phyloP scores from a whole-genome alignment of 495 filamentous ascomycete species.

The Xylaria acuta region DNA sequence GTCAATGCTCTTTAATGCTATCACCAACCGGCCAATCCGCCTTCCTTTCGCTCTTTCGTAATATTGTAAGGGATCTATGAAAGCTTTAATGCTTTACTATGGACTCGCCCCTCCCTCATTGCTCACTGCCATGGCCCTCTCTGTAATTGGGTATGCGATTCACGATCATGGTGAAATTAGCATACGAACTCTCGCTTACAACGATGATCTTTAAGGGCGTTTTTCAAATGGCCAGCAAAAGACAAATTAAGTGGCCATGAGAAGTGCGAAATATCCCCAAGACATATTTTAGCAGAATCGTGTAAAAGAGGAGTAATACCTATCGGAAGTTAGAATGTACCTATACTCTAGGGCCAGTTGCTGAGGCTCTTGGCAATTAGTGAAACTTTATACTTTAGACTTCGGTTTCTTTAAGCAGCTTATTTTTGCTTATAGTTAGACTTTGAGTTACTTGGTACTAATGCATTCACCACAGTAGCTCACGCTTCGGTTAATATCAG shows the following conservation, averaged over 20 bases:
- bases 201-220: neutral
- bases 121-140: neutral
- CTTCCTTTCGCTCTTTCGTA: neutral
- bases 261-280: neutral
- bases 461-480: neutral
- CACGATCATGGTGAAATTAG: neutral
- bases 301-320: too few relatives aligned
- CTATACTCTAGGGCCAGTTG: neutral
- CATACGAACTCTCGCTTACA: neutral
- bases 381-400: neutral
- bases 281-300: neutral
- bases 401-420: neutral
- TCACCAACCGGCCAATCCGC: neutral
- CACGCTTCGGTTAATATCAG: neutral
- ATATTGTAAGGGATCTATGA: neutral
- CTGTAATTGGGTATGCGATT: neutral
- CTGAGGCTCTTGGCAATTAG: neutral
- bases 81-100: neutral
- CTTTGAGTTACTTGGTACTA: neutral
- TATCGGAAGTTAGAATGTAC: too few relatives aligned
- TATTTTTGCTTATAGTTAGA: neutral
- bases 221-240: too few relatives aligned
- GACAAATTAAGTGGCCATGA: neutral
- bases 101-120: neutral
- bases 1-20: neutral